These are phyloP conservation scores for Leersia perrieri DNA, from an alignment of 176 grass and related monocot species.

Conservation along the genomic window DNA sequence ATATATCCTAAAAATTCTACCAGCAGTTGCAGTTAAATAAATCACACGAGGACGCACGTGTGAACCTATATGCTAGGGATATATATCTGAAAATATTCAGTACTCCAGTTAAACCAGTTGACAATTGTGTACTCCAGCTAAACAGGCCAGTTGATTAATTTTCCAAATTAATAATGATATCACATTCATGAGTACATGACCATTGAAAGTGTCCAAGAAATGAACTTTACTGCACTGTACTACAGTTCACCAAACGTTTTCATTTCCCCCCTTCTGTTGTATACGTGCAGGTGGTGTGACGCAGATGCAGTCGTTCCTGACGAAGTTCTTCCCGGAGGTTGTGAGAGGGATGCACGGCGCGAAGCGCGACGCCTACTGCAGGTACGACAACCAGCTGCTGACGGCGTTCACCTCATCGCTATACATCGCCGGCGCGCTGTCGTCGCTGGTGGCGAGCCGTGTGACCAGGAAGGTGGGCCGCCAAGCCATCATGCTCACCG, in stretches of 20 bases:
- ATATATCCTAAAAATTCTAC: neutral
- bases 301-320: slow-evolving; percentile 55
- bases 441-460: slow-evolving; percentile 34
- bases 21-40: neutral
- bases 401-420: slow-evolving; percentile 61
- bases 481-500: slow-evolving; percentile 38
- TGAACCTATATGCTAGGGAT: neutral
- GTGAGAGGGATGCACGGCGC: slow-evolving; percentile 23
- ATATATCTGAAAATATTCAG: neutral
- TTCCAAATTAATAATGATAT: neutral
- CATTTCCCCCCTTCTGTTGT: neutral
- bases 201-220: too few species aligned
- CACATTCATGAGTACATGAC: too few species aligned
- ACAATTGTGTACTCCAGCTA: neutral
- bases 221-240: too few species aligned
- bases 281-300: slow-evolving; percentile 74
- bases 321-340: slow-evolving; percentile 49
- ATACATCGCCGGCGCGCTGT: slow-evolving; percentile 40
- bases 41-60: neutral
- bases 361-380: slow-evolving; percentile 45
- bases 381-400: slow-evolving; percentile 43
- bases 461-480: slow-evolving; percentile 46
- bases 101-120: too few species aligned
- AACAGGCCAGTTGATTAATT: neutral
- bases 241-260: too few species aligned